Conservation (phyloP, 2,329 filamentous ascomycete species). For the Aspergillus phoenicis region DNA sequence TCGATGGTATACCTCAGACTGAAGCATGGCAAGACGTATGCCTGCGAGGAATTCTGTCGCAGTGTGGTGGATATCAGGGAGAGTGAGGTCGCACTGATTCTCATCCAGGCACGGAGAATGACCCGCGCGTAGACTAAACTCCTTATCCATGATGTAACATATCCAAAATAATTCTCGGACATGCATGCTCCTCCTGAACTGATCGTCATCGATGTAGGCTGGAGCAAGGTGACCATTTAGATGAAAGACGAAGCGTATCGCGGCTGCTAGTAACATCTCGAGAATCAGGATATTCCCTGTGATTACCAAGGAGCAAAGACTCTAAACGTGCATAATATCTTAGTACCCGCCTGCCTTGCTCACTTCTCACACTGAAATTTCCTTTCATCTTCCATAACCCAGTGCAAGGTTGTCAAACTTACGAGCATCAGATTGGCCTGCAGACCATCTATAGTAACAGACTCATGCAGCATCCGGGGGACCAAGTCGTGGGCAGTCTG, state of each 20-base stretch:
- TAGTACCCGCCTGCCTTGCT: neutral
- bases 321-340: neutral
- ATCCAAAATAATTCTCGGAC: constrained; percentile 16
- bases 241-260: constrained; percentile 15
- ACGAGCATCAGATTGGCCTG: constrained; percentile 11
- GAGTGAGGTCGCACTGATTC: constrained; percentile 11
- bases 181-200: neutral
- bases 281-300: neutral
- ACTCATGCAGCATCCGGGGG: neutral
- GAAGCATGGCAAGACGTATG: constrained; percentile 1
- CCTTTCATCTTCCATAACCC: neutral
- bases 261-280: neutral
- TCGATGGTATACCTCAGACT: constrained; percentile 13
- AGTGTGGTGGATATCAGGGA: neutral
- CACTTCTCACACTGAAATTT: neutral
- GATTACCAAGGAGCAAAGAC: neutral
- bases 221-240: constrained; percentile 13
- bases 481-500: constrained; percentile 1
- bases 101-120: constrained; percentile 12
- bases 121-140: constrained; percentile 13
- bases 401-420: neutral
- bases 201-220: neutral
- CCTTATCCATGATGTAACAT: constrained; percentile 8
- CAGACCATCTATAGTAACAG: constrained; percentile 9
- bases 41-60: constrained; percentile 5